phyloP scores from a whole-genome alignment of 129 eudicot species.

The Calendula officinalis region DNA sequence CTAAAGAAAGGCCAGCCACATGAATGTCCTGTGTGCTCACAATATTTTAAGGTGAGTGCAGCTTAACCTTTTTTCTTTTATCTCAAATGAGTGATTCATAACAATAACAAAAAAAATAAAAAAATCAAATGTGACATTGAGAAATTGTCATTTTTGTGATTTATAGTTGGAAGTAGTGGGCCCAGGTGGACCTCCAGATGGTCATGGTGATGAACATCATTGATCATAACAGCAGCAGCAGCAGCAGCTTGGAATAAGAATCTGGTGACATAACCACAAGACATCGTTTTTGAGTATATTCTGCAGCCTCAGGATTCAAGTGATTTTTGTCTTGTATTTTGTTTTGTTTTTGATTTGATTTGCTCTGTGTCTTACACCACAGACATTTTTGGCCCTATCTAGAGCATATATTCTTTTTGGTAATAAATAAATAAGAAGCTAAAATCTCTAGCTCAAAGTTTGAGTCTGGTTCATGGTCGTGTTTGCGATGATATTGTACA shows the following conservation, averaged over 20 bases:
- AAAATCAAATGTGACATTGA: conserved; percentile 10
- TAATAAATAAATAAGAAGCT: too few relatives aligned
- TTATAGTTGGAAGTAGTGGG: conserved; percentile 85
- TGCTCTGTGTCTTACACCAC: conserved; percentile 12
- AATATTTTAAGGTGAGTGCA: conserved; percentile 42
- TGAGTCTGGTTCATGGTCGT: too few relatives aligned
- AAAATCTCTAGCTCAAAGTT: too few relatives aligned
- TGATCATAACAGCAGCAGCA: conserved; percentile 32
- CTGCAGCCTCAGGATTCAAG: conserved; percentile 42
- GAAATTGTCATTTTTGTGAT: conserved; percentile 8
- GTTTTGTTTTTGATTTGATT: conserved; percentile 15
- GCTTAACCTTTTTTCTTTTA: neutral
- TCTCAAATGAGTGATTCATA: neutral
- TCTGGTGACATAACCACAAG: conserved; percentile 53
- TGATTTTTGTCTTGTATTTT: conserved; percentile 29
- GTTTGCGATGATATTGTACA: too few relatives aligned
- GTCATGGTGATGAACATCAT: conserved; percentile 52
- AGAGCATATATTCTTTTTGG: conserved; percentile 19
- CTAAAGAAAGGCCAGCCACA: conserved; percentile 46
- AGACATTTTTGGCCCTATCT: conserved; percentile 22
- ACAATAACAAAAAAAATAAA: neutral
- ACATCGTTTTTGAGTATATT: conserved; percentile 28
- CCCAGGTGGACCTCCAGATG: conserved; percentile 82
- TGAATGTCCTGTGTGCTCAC: neutral
- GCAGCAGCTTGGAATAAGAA: conserved; percentile 44